Percentiles rank a stretch among this genome's conserved stretches.
Conservation (phyloP, 257 asterid species). For the Paraleonurus japonicus region DNA sequence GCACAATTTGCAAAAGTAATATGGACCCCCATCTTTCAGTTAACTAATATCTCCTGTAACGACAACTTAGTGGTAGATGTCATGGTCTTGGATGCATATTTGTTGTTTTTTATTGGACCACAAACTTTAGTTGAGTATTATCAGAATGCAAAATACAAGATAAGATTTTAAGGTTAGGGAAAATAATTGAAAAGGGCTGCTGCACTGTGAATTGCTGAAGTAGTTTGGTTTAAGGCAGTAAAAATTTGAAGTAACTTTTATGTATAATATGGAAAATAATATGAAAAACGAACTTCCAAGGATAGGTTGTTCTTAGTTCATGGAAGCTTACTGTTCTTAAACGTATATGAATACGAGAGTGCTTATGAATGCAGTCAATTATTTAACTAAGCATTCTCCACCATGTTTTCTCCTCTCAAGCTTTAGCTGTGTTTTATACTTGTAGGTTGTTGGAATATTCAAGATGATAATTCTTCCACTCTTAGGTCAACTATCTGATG, state of each 20-base stretch:
- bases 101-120: not conserved
- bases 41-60: not conserved
- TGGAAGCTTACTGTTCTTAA: not conserved
- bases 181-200: not conserved
- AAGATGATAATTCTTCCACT: slow-evolving; percentile 86
- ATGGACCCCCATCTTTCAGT: not conserved
- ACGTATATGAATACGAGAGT: not conserved
- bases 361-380: not conserved
- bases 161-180: not conserved
- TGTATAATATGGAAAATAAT: not conserved
- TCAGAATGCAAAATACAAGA: not conserved
- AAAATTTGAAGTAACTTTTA: not conserved
- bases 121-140: not conserved
- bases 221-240: not conserved
- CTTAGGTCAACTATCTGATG: slow-evolving; percentile 92
- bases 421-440: slow-evolving; percentile 18
- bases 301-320: not conserved
- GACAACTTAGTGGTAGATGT: not conserved
- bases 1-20: not conserved
- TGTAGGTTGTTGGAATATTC: slow-evolving; percentile 82
- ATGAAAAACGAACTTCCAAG: not conserved
- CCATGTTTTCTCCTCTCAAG: not conserved
- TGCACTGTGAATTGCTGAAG: not conserved
- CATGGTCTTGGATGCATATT: not conserved
- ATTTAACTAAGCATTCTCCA: not conserved